phyloP scores from a whole-genome alignment of 768 basidiomycete species.

The Amanita fuliginea region DNA sequence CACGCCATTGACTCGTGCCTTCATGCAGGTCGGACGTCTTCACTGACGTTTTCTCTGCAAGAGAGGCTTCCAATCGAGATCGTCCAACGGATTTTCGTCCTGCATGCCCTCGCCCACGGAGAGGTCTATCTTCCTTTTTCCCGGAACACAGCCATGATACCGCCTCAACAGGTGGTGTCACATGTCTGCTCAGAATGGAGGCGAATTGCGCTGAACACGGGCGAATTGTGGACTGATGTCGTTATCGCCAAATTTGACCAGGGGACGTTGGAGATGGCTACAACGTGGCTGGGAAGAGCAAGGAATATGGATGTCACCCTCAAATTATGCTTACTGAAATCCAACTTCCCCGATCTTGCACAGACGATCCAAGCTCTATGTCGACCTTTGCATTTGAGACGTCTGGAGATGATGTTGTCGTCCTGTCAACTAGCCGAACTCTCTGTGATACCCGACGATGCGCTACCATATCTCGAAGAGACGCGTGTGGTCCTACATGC shows the following conservation, averaged over 20 bases:
- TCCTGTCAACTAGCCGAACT: neutral
- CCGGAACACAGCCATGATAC: neutral
- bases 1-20: too few species aligned
- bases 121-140: neutral
- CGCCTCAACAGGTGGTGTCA: neutral
- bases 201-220: neutral
- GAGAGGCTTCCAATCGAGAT: neutral
- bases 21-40: neutral
- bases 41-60: neutral
- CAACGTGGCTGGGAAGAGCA: neutral
- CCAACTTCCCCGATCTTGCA: neutral
- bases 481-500: neutral
- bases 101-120: neutral
- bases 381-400: neutral
- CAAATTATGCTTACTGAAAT: neutral
- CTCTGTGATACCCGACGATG: neutral
- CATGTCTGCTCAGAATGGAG: constrained; percentile 6
- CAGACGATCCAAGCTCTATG: neutral
- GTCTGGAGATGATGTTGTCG: neutral
- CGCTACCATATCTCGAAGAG: neutral
- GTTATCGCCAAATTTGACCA: neutral
- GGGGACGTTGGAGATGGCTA: neutral
- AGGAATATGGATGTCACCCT: neutral
- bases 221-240: constrained; percentile 2
- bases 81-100: constrained; percentile 1